Base-by-base conservation (phyloP, 2,329 filamentous ascomycete genomes). In the Lachnellula hyalina region DNA sequence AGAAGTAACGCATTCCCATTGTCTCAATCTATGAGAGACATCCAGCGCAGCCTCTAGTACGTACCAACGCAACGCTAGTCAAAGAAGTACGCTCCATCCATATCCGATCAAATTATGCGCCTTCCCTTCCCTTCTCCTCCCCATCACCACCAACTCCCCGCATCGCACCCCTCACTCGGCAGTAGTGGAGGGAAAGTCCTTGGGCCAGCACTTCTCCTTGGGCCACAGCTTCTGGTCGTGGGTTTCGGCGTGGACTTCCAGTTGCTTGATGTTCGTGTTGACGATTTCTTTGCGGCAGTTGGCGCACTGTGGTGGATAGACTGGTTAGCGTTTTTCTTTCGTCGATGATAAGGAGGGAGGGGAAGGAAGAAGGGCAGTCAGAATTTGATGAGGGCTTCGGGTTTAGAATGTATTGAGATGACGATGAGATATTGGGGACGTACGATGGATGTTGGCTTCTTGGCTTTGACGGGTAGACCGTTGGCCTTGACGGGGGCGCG, bases 201-300 rank as follows among this genome's bases (percentile, higher is more conserved):
- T 77, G 2, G 79, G 79, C 74, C 76, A 82, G 71, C 79, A 82
- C 72, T 81, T 81, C 72, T 81, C 78, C 72, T 80, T 81, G 0
- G 77, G 69, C 79, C 78, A 81, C 4, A 67, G 55, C 57, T 75
- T 75, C 25, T 73, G 68, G 58, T 75, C 72, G 62, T 82, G 79
- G 5, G 77, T 81, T 50, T 67, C 64, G 12, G 78, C 79, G 61
- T 82, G 79, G n/a, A 74, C 73, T 65, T 77, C 75, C 14, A 81
- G 71, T 65, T 80, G 77, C 42, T 73, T 71, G 51, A 73, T 70
- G 62, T 80, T 80, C 52, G 75, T 76, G 65, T 75, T 77, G 59
- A 79, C 73, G 50, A 79, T 72, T 61, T 78, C 76, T 60, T 77
- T 77, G 59, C 74, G 72, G 64, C 77, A 79, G 63, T 77, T 77